A percentile compares a stretch with the other conserved stretches of the same genome.
These are phyloP conservation scores for Lentinula lateritia DNA, from an alignment of 768 basidiomycete genomes.

Conservation along the genomic window DNA sequence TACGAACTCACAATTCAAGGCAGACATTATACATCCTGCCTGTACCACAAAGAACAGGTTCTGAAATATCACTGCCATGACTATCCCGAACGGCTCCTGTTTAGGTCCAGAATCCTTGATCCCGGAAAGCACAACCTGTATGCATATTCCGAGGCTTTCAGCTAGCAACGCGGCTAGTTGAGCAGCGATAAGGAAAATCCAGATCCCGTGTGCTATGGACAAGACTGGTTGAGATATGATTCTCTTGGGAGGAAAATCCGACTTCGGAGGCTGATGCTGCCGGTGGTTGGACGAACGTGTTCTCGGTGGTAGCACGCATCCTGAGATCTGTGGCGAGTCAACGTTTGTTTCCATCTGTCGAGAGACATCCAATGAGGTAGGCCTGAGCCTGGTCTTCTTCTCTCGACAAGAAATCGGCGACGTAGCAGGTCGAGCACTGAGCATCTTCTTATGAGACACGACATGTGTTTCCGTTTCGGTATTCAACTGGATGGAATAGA, in stretches of 20 bases:
- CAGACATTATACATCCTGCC: background rate
- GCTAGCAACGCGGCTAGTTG: background rate
- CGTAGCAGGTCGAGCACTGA: background rate
- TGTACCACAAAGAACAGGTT: background rate
- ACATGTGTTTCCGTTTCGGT: background rate
- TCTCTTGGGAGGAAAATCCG: background rate
- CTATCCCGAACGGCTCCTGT: background rate
- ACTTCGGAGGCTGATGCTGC: background rate
- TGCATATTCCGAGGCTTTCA: background rate
- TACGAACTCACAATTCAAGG: background rate
- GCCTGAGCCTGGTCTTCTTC: background rate
- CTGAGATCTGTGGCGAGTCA: too few species aligned
- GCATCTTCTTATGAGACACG: background rate
- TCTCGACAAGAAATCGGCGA: background rate
- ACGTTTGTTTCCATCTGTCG: background rate
- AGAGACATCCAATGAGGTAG: background rate
- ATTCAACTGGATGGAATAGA: background rate
- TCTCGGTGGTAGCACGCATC: background rate
- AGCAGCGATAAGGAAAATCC: background rate
- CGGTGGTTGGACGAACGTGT: background rate
- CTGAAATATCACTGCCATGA: background rate
- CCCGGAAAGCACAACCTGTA: background rate
- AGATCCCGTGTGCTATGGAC: background rate
- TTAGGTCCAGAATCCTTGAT: too few species aligned
- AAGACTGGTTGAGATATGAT: background rate